phyloP scores from a whole-genome alignment of 2,329 filamentous ascomycete species.

The Aspergillus puulaauensis region DNA sequence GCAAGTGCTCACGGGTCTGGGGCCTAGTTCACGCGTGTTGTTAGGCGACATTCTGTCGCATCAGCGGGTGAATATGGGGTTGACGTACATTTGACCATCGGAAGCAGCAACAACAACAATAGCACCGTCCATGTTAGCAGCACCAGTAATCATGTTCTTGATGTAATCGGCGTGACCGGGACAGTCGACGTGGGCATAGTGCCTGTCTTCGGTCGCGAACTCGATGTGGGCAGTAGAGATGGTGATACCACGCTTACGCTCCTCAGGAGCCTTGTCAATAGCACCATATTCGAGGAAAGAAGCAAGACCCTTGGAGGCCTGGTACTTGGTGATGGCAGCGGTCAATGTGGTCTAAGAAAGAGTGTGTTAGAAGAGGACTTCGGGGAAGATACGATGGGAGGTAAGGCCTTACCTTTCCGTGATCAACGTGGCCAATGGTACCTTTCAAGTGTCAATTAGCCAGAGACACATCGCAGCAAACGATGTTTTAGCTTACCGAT shows the following conservation, averaged over 20 bases:
- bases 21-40: constrained; percentile 53
- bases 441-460: constrained; percentile 50
- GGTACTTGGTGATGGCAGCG: constrained; percentile 97
- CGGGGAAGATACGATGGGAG: constrained; percentile 2
- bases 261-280: constrained; percentile 98
- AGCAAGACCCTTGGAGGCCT: constrained; percentile 90
- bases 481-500: constrained; percentile 66
- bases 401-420: constrained; percentile 76
- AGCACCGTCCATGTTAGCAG: constrained; percentile 98
- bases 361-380: constrained; percentile 17
- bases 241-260: constrained; percentile 99
- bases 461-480: neutral
- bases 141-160: constrained; percentile 99
- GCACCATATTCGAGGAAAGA: constrained; percentile 95
- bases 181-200: constrained; percentile 99
- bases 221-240: constrained; percentile 98
- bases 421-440: constrained; percentile 99
- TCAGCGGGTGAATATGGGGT: neutral
- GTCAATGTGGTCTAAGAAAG: constrained; percentile 83
- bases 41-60: constrained; percentile 19
- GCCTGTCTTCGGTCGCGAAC: constrained; percentile 88
- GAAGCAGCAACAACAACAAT: constrained; percentile 98
- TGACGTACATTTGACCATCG: constrained; percentile 85
- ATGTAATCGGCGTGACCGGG: constrained; percentile 99
- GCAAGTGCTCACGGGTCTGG: constrained; percentile 96